Conservation (phyloP, 768 basidiomycete genomes). For the Mycena leptocephala region DNA sequence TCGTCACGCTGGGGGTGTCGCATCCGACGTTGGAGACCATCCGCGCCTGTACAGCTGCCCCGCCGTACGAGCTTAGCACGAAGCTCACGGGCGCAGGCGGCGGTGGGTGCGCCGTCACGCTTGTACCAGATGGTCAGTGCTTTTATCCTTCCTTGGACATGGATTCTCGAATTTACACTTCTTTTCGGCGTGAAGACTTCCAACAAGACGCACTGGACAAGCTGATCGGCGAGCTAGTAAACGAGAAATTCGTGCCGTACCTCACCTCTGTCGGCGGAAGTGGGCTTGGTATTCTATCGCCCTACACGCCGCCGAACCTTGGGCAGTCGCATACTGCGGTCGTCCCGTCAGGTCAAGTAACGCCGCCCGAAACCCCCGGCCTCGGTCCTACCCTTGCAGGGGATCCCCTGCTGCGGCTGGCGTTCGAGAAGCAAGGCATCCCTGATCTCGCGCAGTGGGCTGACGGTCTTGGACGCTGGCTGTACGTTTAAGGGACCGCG, state of each 20-base stretch:
- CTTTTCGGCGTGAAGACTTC: conserved; percentile 72
- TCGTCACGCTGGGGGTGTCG: conserved; percentile 91
- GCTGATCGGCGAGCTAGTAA: conserved; percentile 73
- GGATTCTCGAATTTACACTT: conserved; percentile 9
- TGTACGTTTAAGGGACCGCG: conserved; percentile 64
- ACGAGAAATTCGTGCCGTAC: conserved; percentile 85
- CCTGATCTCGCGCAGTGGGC: conserved; percentile 70
- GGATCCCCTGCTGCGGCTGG: conserved; percentile 53
- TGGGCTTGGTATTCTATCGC: conserved; percentile 90
- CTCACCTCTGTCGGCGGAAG: conserved; percentile 94
- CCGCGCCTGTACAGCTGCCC: conserved; percentile 73
- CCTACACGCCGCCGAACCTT: conserved; percentile 63
- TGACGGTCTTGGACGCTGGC: conserved; percentile 69
- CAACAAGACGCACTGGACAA: conserved; percentile 68
- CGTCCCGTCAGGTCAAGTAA: conserved; percentile 57
- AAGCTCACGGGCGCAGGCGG: conserved; percentile 98
- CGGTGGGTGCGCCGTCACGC: conserved; percentile 97
- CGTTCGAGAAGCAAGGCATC: conserved; percentile 61
- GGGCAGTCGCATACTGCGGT: conserved; percentile 34
- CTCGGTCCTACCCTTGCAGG: conserved; percentile 38
- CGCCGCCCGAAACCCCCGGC: conserved; percentile 66
- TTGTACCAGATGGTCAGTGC: conserved; percentile 91
- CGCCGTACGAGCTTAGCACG: conserved; percentile 84
- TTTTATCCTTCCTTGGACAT: not conserved
- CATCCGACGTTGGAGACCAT: conserved; percentile 92